Conservation (phyloP, 2,329 filamentous ascomycete species). For the Penicillium paneum region DNA sequence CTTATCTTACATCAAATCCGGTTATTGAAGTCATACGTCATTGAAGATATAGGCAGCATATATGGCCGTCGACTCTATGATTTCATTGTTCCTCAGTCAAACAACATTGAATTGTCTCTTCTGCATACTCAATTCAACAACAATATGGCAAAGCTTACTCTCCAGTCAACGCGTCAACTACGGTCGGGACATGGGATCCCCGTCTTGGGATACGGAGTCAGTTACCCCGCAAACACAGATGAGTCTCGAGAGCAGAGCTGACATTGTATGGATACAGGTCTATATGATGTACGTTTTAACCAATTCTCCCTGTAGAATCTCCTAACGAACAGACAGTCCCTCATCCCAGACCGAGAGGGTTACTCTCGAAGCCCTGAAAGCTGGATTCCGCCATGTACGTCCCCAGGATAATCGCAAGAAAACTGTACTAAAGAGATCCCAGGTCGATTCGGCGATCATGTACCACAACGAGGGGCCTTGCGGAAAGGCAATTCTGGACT, state of each 20-base stretch:
- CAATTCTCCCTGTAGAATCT: not conserved
- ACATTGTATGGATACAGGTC: constrained; percentile 20
- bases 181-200: constrained; percentile 62
- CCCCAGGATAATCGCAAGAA: not conserved
- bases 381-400: constrained; percentile 34
- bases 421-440: not conserved
- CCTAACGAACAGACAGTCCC: constrained; percentile 20
- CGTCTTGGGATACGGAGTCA: constrained; percentile 57
- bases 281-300: constrained; percentile 30
- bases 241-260: not conserved
- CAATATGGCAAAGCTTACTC: constrained; percentile 19
- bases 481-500: constrained; percentile 61
- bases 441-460: constrained; percentile 61
- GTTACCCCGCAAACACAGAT: constrained; percentile 18
- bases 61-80: not conserved
- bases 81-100: not conserved
- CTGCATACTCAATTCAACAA: not conserved
- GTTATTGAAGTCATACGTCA: no score
- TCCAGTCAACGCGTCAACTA: constrained; percentile 47
- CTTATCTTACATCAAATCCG: no score
- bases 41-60: no score
- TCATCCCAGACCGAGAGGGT: constrained; percentile 26
- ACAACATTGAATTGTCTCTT: not conserved
- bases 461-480: constrained; percentile 70
- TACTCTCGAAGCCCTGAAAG: constrained; percentile 27